Evolutionary conservation across 164 flowering plant genomes (phyloP).

Genomic region (Magnolia kwangsiensis): DNA sequence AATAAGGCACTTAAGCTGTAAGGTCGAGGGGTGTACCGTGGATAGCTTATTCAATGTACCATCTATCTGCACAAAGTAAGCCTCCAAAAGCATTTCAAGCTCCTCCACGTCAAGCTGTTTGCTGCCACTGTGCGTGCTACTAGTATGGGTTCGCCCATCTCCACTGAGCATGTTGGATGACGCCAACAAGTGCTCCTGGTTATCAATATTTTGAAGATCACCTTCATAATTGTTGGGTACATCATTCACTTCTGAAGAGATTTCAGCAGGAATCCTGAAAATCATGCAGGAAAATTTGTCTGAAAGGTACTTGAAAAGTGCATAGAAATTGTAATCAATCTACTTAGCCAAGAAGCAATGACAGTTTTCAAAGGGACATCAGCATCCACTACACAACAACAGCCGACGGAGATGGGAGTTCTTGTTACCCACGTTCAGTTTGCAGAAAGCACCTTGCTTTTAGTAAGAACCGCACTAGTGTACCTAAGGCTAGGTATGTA

Average conservation of each 20-base stretch:
- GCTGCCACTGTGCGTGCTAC: constrained; percentile 64
- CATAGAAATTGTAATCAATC: background rate
- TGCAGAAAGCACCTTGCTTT: no score
- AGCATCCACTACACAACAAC: background rate
- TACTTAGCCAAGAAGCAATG: background rate
- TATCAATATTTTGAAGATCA: constrained; percentile 32
- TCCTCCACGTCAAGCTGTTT: constrained; percentile 84
- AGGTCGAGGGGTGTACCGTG: constrained; percentile 46
- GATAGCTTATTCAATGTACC: constrained; percentile 86
- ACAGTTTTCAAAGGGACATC: background rate
- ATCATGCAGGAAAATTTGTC: background rate
- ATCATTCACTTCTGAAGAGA: constrained; percentile 41
- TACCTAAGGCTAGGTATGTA: no score
- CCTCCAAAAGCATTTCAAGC: constrained; percentile 96
- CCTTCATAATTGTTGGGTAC: constrained; percentile 31
- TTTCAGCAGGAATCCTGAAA: constrained; percentile 47
- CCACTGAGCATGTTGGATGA: constrained; percentile 32
- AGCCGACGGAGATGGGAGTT: no score
- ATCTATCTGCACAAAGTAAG: constrained; percentile 94
- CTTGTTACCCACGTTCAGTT: no score
- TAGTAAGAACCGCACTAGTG: no score
- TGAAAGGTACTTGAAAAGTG: background rate
- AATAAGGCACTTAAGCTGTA: background rate
- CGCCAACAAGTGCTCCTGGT: constrained; percentile 36
- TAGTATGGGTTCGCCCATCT: constrained; percentile 59